Evolutionary conservation across 805 yeast genomes (phyloP).

Genomic region (Zygosaccharomyces kombuchaensis): DNA sequence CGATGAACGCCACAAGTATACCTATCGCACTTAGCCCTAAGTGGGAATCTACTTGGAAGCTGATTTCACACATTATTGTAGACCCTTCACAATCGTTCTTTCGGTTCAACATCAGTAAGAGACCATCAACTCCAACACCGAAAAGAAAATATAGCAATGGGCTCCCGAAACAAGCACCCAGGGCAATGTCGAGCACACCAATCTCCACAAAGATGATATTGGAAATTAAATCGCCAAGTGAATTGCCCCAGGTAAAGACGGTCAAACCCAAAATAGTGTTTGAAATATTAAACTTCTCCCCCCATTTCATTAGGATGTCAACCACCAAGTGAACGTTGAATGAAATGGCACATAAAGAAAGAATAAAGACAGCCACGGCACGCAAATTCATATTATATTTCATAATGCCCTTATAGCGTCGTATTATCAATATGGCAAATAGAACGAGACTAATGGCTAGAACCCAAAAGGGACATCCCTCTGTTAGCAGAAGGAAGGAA

Average conservation of each 20-base stretch:
- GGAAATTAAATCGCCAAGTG: slow-evolving; percentile 84
- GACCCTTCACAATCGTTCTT: slow-evolving; percentile 5
- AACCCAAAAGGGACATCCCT: slow-evolving; percentile 5
- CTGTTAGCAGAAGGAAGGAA: slow-evolving; percentile 6
- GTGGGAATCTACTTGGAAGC: slow-evolving; percentile 39
- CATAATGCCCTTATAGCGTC: slow-evolving; percentile 5
- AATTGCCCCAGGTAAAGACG: slow-evolving; percentile 86
- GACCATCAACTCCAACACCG: slow-evolving; percentile 76
- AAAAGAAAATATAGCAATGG: slow-evolving; percentile 74
- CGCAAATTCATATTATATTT: slow-evolving; percentile 9
- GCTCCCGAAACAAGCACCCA: slow-evolving; percentile 95
- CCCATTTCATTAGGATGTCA: slow-evolving; percentile 54
- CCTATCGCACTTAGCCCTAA: slow-evolving; percentile 40
- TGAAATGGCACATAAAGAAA: slow-evolving; percentile 67
- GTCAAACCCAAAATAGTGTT: slow-evolving; percentile 85
- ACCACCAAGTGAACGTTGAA: slow-evolving; percentile 43
- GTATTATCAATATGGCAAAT: slow-evolving; percentile 7
- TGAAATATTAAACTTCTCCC: slow-evolving; percentile 55
- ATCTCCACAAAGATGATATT: slow-evolving; percentile 73
- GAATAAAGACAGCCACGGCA: slow-evolving; percentile 56
- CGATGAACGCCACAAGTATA: slow-evolving; percentile 37
- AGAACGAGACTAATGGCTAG: slow-evolving; percentile 3
- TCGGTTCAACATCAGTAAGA: slow-evolving; percentile 37
- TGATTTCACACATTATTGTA: slow-evolving; percentile 20
- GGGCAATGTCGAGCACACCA: slow-evolving; percentile 85